Evolutionary conservation across 768 basidiomycete genomes (phyloP), one percentile per base, ranked within the genome.

Genomic region (Pisolithus marmoratus): DNA sequence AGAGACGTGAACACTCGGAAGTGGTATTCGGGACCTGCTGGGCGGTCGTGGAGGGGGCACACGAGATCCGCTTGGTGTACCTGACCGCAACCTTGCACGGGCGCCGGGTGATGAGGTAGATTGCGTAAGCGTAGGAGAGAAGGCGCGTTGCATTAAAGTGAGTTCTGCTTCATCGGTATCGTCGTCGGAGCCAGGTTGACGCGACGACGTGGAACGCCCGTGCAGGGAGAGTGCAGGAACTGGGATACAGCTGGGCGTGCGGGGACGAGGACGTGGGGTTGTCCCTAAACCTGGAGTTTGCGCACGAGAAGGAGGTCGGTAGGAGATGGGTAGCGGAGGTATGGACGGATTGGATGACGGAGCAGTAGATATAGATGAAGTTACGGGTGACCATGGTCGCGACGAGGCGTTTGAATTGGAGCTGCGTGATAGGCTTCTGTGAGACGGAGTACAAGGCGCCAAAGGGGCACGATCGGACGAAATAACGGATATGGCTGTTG

Each of bases 21-120:
- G 76, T 20, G 89, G 89, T 51, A 92, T 90, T 81, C 81, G 85
- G 5, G 90, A 92, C 49, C 86, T 79, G 60, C 89, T 90, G 2
- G 89, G 87, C 26, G 89, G 89, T 31, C 89, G 78, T 11, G 82
- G 78, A 26, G 81, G 81, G 61, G 83, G 84, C 14, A 66, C 59
- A 42, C 64, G 70, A 27, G 70, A 45, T 62, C 72, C 65, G 24
- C 68, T 68, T 2, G 80, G 78, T 20, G 77, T 72, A 40, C 67
- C 63, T 19, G 73, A 58, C 44, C 71, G 68, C 23, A 52, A 50
- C 23, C 59, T 53, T 24, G 54, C 48, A 50, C 50, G 38, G 14
- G 57, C 36, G 47, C 74, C 76, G 15, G 72, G 61, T 19, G 72
- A 75, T 23, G 79, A 76, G 3, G 69, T 64, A 12, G 80, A 79